Evolutionary conservation across 2,329 filamentous ascomycete genomes (phyloP).

Genomic region (Epichloe uncinata): DNA sequence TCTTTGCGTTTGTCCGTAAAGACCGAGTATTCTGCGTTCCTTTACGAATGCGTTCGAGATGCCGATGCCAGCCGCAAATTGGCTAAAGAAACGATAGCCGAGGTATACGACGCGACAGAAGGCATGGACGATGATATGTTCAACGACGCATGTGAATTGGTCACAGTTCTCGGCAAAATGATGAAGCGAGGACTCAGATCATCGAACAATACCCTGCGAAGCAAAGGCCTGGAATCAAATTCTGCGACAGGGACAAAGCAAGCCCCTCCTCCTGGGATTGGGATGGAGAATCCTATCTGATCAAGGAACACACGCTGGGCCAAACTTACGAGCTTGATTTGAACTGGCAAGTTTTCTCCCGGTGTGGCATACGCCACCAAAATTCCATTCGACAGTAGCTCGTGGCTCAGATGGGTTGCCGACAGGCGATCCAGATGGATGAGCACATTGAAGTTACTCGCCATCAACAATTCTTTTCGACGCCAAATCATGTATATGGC

Average conservation of each 20-base stretch:
- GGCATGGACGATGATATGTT: slow-evolving; percentile 95
- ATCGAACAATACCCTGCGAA: slow-evolving; percentile 20
- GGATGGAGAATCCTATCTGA: slow-evolving; percentile 33
- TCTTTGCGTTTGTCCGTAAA: slow-evolving; percentile 81
- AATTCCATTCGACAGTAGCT: too few species aligned
- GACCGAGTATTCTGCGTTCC: slow-evolving; percentile 82
- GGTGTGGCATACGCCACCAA: too few species aligned
- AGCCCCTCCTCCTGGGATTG: slow-evolving; percentile 24
- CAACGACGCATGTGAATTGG: slow-evolving; percentile 76
- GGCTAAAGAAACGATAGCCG: slow-evolving; percentile 71
- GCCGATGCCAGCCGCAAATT: slow-evolving; percentile 59
- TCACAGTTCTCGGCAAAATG: slow-evolving; percentile 77
- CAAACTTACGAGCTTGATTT: too few species aligned
- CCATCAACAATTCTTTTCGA: too few species aligned
- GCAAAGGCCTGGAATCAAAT: slow-evolving; percentile 20
- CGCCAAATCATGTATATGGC: too few species aligned
- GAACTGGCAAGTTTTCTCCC: too few species aligned
- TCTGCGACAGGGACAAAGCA: slow-evolving; percentile 11
- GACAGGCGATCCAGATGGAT: too few species aligned
- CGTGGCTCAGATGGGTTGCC: too few species aligned
- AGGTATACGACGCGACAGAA: slow-evolving; percentile 83
- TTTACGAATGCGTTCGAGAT: slow-evolving; percentile 88
- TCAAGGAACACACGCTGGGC: background rate
- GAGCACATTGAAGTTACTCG: too few species aligned
- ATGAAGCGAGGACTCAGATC: slow-evolving; percentile 57